A percentile compares a stretch with the other conserved stretches of the same genome.
These are phyloP conservation scores for Eleusine indica DNA, from an alignment of 176 grass and related monocot species.

Conservation along the genomic window DNA sequence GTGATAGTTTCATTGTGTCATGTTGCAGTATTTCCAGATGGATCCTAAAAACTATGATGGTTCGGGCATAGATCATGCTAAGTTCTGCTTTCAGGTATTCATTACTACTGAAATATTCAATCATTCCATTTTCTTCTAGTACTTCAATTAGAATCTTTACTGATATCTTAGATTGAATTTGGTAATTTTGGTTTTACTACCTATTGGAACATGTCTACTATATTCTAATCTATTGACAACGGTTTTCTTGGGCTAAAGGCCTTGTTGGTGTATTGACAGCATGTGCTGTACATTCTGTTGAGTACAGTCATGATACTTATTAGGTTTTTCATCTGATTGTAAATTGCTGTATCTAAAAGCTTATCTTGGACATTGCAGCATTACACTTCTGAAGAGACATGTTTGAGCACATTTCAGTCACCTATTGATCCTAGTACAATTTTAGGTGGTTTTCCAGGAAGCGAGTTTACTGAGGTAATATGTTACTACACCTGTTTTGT, in stretches of 20 bases:
- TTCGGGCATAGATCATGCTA: constrained; percentile 71
- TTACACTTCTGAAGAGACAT: constrained; percentile 86
- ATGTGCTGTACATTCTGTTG: background rate
- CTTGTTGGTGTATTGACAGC: background rate
- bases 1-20: constrained; percentile 19
- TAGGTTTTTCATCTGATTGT: constrained; percentile 20
- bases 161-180: background rate
- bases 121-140: background rate
- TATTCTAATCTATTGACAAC: background rate
- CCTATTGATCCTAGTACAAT: constrained; percentile 88
- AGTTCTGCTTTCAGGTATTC: constrained; percentile 91
- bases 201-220: background rate
- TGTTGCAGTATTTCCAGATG: constrained; percentile 95
- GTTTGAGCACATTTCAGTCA: constrained; percentile 82
- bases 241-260: background rate
- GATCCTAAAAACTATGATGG: constrained; percentile 75
- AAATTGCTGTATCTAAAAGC: constrained; percentile 27
- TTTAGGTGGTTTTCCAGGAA: constrained; percentile 91
- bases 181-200: constrained; percentile 4
- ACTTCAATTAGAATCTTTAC: background rate
- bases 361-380: constrained; percentile 70
- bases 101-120: constrained; percentile 28
- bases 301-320: constrained; percentile 4
- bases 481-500: constrained; percentile 23
- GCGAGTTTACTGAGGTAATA: constrained; percentile 84